phyloP scores from a whole-genome alignment of 2,329 filamentous ascomycete species.

The Aspergillus ustus region DNA sequence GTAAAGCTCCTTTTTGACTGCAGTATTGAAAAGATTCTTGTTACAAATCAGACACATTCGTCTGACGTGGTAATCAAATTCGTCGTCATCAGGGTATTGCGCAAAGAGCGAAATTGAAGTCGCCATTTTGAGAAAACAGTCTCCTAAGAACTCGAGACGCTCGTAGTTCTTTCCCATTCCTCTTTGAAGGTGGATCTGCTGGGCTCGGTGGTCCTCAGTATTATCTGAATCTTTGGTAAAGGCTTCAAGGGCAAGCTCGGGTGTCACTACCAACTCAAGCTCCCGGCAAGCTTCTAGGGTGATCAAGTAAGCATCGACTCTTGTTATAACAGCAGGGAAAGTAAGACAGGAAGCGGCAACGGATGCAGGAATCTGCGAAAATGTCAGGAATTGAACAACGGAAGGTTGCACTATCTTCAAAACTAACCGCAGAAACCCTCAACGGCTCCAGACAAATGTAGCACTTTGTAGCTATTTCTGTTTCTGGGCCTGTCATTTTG shows the following conservation, averaged over 20 bases:
- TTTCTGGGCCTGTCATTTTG: slow-evolving; percentile 59
- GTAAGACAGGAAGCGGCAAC: slow-evolving; percentile 74
- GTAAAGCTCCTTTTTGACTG: slow-evolving; percentile 66
- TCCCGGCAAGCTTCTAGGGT: slow-evolving; percentile 72
- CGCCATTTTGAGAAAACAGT: slow-evolving; percentile 93
- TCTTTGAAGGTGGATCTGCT: slow-evolving; percentile 73
- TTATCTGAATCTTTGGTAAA: slow-evolving; percentile 93
- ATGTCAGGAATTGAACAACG: slow-evolving; percentile 22
- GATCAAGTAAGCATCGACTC: slow-evolving; percentile 81
- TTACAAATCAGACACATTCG: slow-evolving; percentile 94
- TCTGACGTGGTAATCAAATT: slow-evolving; percentile 86
- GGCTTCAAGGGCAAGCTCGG: slow-evolving; percentile 79
- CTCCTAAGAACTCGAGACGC: slow-evolving; percentile 88
- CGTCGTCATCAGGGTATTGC: slow-evolving; percentile 74
- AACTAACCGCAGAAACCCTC: slow-evolving; percentile 72
- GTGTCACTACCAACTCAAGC: slow-evolving; percentile 67
- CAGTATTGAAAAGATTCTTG: slow-evolving; percentile 80
- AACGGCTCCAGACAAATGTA: slow-evolving; percentile 79
- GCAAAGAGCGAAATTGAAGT: slow-evolving; percentile 88
- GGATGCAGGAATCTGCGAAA: slow-evolving; percentile 65
- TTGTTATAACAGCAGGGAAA: slow-evolving; percentile 82
- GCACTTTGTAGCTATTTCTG: slow-evolving; percentile 55
- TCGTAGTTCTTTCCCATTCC: slow-evolving; percentile 97
- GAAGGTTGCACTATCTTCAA: not conserved
- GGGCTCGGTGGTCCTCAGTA: slow-evolving; percentile 70